These are phyloP conservation scores for Trichocladium uniseriatum DNA, from an alignment of 495 filamentous ascomycete genomes.

Conservation along the genomic window DNA sequence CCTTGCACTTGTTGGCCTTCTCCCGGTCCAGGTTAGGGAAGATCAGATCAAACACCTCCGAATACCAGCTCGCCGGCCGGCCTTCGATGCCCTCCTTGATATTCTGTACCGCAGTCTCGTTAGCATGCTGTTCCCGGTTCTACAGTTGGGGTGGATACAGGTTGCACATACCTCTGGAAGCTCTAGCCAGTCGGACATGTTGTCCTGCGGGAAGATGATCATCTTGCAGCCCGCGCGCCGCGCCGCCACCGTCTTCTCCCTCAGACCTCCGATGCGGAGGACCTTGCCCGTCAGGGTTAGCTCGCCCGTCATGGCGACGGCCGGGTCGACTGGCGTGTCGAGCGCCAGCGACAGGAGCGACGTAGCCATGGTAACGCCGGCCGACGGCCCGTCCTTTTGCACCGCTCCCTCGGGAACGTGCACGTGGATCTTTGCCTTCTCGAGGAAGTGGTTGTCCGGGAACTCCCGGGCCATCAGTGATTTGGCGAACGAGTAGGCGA, in stretches of 20 bases:
- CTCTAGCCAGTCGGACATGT: constrained; percentile 94
- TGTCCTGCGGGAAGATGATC: constrained; percentile 92
- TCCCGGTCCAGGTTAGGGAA: constrained; percentile 74
- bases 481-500: constrained; percentile 95
- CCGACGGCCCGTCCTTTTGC: constrained; percentile 91
- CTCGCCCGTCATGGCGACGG: constrained; percentile 97
- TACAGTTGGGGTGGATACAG: too few species aligned
- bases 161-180: constrained; percentile 72
- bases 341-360: constrained; percentile 77
- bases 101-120: constrained; percentile 54
- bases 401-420: constrained; percentile 97
- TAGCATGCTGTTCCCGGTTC: constrained; percentile 18
- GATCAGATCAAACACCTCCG: constrained; percentile 82
- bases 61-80: constrained; percentile 84
- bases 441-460: constrained; percentile 87
- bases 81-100: constrained; percentile 95
- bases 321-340: constrained; percentile 66
- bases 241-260: constrained; percentile 99
- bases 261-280: constrained; percentile 84
- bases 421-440: constrained; percentile 89
- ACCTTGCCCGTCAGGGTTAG: constrained; percentile 97
- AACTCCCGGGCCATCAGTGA: constrained; percentile 74
- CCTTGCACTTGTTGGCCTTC: constrained; percentile 58
- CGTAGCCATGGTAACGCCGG: constrained; percentile 96
- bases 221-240: constrained; percentile 86